Conservation (phyloP, 2,329 filamentous ascomycete species). For the Pseudogymnoascus sp. region DNA sequence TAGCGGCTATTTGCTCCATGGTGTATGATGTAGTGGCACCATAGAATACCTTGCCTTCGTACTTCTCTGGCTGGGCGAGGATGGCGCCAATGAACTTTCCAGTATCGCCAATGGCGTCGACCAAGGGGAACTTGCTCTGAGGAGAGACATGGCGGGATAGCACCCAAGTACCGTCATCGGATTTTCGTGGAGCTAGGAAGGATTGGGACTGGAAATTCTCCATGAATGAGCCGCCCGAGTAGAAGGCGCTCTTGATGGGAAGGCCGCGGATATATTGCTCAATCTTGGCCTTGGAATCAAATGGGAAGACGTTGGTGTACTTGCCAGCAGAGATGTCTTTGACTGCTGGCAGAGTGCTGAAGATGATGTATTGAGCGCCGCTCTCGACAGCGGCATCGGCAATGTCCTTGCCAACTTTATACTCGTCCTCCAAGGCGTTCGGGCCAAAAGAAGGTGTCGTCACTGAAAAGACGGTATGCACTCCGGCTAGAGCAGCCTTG, state of each 20-base stretch:
- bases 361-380: constrained; percentile 37
- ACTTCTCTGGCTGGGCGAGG: constrained; percentile 36
- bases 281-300: constrained; percentile 27
- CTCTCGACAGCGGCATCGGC: constrained; percentile 35
- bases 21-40: constrained; percentile 34
- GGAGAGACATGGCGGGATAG: constrained; percentile 17
- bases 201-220: constrained; percentile 12
- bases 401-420: constrained; percentile 35
- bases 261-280: constrained; percentile 32
- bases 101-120: constrained; percentile 25
- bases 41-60: constrained; percentile 37
- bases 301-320: constrained; percentile 31
- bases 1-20: constrained; percentile 11
- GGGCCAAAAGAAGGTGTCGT: constrained; percentile 37
- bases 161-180: constrained; percentile 17
- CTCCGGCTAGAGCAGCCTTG: constrained; percentile 34
- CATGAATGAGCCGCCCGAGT: constrained; percentile 41
- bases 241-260: constrained; percentile 38
- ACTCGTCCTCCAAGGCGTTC: constrained; percentile 28
- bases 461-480: constrained; percentile 43
- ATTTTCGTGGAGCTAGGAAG: constrained; percentile 19
- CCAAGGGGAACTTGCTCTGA: constrained; percentile 24
- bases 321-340: constrained; percentile 31
- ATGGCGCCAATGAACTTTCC: constrained; percentile 32
- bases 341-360: constrained; percentile 35